Base-by-base conservation (phyloP, 352 stramenopile species). In the Pythium myriotylum region DNA sequence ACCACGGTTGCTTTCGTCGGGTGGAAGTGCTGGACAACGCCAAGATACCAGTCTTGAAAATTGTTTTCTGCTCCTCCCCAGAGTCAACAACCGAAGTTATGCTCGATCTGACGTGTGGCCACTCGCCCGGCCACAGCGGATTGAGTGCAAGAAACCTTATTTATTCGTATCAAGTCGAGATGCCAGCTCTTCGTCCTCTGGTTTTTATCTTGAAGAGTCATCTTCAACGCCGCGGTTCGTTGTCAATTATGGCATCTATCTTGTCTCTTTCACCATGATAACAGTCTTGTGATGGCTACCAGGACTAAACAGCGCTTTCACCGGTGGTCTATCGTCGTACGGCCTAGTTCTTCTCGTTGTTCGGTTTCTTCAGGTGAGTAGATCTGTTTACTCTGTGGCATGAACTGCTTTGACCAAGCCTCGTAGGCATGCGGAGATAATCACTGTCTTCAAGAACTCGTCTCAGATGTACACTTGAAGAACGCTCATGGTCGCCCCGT, bases 41-140 rank as follows among this genome's bases (percentile, higher is more conserved):
- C 32, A 94, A 97, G 61, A 97, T 99, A 35, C 97, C 97, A 17
- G 94, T 98, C 39, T 90, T 99, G 50, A 99, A 99, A 70, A 88
- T 99, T 40, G 79, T 84, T 1, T 91, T 74, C 48, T 63, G 61
- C 40, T n/a, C 14, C 14, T 59, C 74, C 16, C 46, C 67, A 4
- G 59, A 58, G 14, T 70, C 67, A 16, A 65, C 76, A 20, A 26
- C 62, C 45, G 74, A 91, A 59, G 74, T 96, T 13, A 70, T 87
- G 39, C 70, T 99, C 22, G 97, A 99, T 71, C 82, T 99, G 32
- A 98, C 92, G 19, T 98, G 98, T 71, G 88, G 72, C n/a, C 82
- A 99, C 77, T 95, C 90, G 17, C 77, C 86, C 40, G 88, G 94
- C 3, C 97, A 99, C 69, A 97, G 97, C 72, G 97, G 97, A 35